Evolutionary conservation across 352 stramenopile species (phyloP).

Genomic region (Blastocystis sp.): DNA sequence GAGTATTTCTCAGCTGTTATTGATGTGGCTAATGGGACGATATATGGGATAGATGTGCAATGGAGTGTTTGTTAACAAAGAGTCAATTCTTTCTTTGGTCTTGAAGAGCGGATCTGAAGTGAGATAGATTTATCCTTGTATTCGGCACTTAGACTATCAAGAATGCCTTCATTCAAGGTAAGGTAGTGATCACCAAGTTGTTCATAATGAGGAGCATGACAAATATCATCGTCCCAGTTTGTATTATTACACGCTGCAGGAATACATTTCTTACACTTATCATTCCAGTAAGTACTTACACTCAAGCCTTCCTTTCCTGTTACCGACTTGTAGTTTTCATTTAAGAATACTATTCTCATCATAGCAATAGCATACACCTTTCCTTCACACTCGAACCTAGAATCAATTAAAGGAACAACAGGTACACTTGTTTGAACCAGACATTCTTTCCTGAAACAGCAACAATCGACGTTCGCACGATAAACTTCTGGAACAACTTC

Average conservation of each 20-base stretch:
- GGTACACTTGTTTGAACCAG: slow-evolving; percentile 33
- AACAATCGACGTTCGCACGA: slow-evolving; percentile 25
- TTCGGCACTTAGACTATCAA: neutral
- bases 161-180: slow-evolving; percentile 16
- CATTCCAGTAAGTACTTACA: neutral
- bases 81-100: slow-evolving; percentile 7
- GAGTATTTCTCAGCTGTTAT: slow-evolving; percentile 15
- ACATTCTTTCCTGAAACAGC: slow-evolving; percentile 34
- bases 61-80: slow-evolving; percentile 22
- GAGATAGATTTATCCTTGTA: slow-evolving; percentile 16
- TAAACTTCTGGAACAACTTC: slow-evolving; percentile 50
- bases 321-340: neutral
- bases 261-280: neutral
- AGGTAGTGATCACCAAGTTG: slow-evolving; percentile 12
- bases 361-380: slow-evolving; percentile 52
- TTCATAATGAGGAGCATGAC: neutral
- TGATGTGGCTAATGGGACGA: slow-evolving; percentile 18
- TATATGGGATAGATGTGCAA: slow-evolving; percentile 33
- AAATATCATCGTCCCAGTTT: neutral
- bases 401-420: neutral
- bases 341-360: slow-evolving; percentile 62
- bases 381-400: slow-evolving; percentile 19
- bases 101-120: neutral
- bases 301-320: neutral
- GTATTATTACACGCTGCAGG: neutral